Evolutionary conservation across 192 early-diverging fungal species (phyloP).

Genomic region (Coemansia sp.): DNA sequence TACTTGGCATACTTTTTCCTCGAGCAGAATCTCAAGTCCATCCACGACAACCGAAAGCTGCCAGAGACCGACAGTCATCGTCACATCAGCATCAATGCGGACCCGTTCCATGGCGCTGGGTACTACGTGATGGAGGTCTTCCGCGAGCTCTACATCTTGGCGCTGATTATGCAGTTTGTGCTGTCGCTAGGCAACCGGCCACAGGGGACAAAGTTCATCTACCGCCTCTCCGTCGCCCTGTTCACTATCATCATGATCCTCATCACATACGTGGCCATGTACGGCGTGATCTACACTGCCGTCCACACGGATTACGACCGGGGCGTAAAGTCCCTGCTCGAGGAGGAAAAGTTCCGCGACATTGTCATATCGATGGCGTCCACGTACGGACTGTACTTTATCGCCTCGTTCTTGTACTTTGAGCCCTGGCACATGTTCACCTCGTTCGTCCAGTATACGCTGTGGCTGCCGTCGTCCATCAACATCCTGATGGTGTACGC

Average conservation of each 20-base stretch:
- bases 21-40: conserved; percentile 56
- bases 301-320: conserved; percentile 48
- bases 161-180: conserved; percentile 84
- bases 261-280: conserved; percentile 76
- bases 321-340: conserved; percentile 48
- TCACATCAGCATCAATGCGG: conserved; percentile 43
- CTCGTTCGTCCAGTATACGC: conserved; percentile 84
- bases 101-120: conserved; percentile 67
- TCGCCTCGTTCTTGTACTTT: conserved; percentile 77
- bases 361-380: conserved; percentile 77
- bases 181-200: conserved; percentile 94
- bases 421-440: conserved; percentile 94
- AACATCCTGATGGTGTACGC: conserved; percentile 95
- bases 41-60: conserved; percentile 33
- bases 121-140: conserved; percentile 66
- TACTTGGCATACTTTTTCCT: conserved; percentile 92
- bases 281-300: conserved; percentile 60
- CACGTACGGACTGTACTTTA: conserved; percentile 83
- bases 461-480: conserved; percentile 84
- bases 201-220: conserved; percentile 84
- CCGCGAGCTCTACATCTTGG: conserved; percentile 76
- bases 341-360: conserved; percentile 69
- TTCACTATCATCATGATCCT: conserved; percentile 89
- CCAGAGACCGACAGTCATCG: conserved; percentile 10
- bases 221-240: conserved; percentile 72